Evolutionary conservation across 441 rosid species (phyloP), one percentile per base, ranked within the genome.

Genomic region (Biscutella auriculata): DNA sequence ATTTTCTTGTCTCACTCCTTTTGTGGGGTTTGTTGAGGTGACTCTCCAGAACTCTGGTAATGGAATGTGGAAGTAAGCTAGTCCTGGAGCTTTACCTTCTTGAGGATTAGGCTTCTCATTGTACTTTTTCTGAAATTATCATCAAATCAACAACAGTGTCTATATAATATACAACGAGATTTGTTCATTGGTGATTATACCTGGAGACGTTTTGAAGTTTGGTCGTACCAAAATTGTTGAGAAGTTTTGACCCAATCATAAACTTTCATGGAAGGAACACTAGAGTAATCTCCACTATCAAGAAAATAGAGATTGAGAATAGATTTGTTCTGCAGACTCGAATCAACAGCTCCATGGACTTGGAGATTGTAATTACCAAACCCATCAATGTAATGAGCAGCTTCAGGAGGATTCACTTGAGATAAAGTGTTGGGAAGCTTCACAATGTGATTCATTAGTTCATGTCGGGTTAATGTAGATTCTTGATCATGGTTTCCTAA

Each of bases 401-500:
- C n/a, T 1, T 52, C 61, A 40, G 39, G 66, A 64, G 94, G 91
- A 64, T 89, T 87, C 57, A 89, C 53, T 68, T 59, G 74, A 45
- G 97, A 79, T 49, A 82, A 48, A 11, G 86, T 77, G 48, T 81
- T 76, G 25, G 82, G 76, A 56, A 89, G 73, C 32, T 77, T 84
- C 57, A 70, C 87, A 5, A 89, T 69, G 34, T 87, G 76, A 13
- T 75, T 79, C 95, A 84, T 87, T 14, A 89, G 75, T 11, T 78
- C 79, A 66, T 77, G 76, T 67, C 95, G 63, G 0, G 79, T 77
- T 10, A 87, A 62, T 3, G 79, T 77, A 8, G 85, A 82, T 79
- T 89, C 76, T 66, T 82, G 94, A 47, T 89, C 97, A 61, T 84
- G 97, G 76, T 87, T 89, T 45, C 95, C 97, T 65, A 87, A 69